Conservation (phyloP, 176 grass and related monocot genomes). For the Aegilops umbellulata region DNA sequence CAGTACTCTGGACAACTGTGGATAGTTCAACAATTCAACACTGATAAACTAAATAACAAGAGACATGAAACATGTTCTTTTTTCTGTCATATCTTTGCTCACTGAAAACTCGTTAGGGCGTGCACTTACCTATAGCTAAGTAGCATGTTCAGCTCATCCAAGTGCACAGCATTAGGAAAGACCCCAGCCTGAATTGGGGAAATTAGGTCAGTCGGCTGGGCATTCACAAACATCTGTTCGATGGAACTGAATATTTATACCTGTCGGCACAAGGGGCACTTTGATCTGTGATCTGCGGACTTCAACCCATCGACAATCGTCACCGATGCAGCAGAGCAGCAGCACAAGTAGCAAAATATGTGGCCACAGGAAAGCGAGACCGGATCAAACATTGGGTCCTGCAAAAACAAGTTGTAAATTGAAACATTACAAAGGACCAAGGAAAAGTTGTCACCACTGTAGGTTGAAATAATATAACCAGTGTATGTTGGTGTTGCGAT, state of each 20-base stretch:
- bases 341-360: conserved; percentile 85
- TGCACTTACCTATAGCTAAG: conserved; percentile 57
- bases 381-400: conserved; percentile 81
- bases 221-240: not conserved
- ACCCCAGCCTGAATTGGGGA: conserved; percentile 54
- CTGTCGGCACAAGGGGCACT: conserved; percentile 79
- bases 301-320: conserved; percentile 75
- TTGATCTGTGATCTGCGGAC: conserved; percentile 48
- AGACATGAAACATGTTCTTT: not conserved
- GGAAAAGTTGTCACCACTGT: too few relatives aligned
- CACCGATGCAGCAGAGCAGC: conserved; percentile 76
- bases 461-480: not conserved
- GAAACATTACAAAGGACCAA: not conserved
- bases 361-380: conserved; percentile 77
- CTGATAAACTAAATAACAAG: not conserved
- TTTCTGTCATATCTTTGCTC: not conserved
- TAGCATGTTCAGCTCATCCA: conserved; percentile 81
- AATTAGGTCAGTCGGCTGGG: not conserved
- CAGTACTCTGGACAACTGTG: conserved; percentile 82
- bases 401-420: not conserved
- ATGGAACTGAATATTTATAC: conserved; percentile 26
- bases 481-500: not conserved
- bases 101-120: not conserved
- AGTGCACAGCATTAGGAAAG: conserved; percentile 53
- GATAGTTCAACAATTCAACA: conserved; percentile 1